These are phyloP conservation scores for Pichia eremophila DNA, from an alignment of 805 yeast species.

Conservation along the genomic window DNA sequence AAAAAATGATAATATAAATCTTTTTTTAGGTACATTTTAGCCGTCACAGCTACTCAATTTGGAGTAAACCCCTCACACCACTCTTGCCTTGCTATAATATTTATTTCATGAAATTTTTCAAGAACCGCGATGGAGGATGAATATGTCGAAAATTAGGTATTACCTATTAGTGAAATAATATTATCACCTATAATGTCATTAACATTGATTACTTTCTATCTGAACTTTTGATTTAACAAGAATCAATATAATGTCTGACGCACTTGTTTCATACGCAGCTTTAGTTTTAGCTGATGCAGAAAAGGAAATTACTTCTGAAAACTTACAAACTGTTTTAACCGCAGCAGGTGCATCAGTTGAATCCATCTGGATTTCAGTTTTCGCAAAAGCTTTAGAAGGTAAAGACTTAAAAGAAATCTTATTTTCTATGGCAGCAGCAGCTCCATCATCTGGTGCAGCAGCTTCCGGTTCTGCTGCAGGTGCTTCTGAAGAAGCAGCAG, in stretches of 20 bases:
- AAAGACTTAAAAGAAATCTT: slow-evolving; percentile 73
- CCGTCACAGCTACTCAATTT: too few relatives aligned
- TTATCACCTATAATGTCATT: too few relatives aligned
- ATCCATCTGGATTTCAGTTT: slow-evolving; percentile 78
- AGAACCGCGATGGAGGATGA: too few relatives aligned
- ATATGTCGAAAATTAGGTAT: too few relatives aligned
- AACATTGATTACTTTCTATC: neutral
- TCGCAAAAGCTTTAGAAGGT: slow-evolving; percentile 80
- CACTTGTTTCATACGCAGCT: slow-evolving; percentile 96
- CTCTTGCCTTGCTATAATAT: too few relatives aligned
- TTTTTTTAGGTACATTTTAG: too few relatives aligned
- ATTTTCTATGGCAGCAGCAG: slow-evolving; percentile 56
- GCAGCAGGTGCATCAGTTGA: slow-evolving; percentile 83
- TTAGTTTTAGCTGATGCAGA: slow-evolving; percentile 97
- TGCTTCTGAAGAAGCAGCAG: slow-evolving; percentile 58
- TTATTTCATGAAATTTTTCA: too few relatives aligned
- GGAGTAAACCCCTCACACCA: too few relatives aligned
- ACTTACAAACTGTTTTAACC: slow-evolving; percentile 63
- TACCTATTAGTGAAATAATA: too few relatives aligned
- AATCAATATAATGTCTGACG: slow-evolving; percentile 63
- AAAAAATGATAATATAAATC: too few relatives aligned
- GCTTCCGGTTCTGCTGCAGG: slow-evolving; percentile 48
- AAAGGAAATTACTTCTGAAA: slow-evolving; percentile 76
- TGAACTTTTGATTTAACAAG: neutral
- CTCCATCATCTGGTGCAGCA: slow-evolving; percentile 64